Base-by-base conservation (phyloP, 768 basidiomycete species). In the Trametes cinnabarina region DNA sequence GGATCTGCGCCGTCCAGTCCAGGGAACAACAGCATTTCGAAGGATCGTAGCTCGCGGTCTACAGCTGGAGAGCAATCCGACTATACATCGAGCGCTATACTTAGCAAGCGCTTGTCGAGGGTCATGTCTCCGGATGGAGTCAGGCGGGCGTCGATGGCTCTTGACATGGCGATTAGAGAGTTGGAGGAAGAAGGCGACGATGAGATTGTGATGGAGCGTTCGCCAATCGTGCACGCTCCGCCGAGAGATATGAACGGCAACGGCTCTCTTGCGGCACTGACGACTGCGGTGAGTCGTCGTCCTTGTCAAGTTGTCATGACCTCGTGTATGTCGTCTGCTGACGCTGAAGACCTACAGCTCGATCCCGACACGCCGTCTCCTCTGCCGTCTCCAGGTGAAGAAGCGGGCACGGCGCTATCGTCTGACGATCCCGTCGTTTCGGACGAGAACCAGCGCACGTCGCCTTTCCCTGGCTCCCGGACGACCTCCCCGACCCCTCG, bases 141-240 rank as follows among this genome's bases (percentile, higher is more conserved):
- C 54, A 81, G 77, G 64, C 81, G 86, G 55, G 87, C 85, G 19
- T 92, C 92, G 32, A 66, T 88, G 69, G 90, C 91, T 0, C 70
- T 94, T 34, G 87, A 88, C 63, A 79, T 84, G 58, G 92, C 81
- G 11, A 89, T 94, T 55, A 81, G 83, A 65, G 88, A 91, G 69
- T 81, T 92, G 46, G 89, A 91, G 67, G 80, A 82, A 60, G 89
- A 88, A 61, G 70, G 63, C 2, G 73, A 72, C 37, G 73, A 74
- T 51, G 89, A 92, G 70, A 85, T 90, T 70, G 86, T 91, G 60
- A 76, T 91, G 63, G 79, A 91, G 75, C 81, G 89, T 55, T 83
- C 84, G 39, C 76, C 79, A 19, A 56, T 69, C 54, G 41, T 55
- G 28, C 58, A 60, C 47, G 55, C 60, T 42, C 64, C 60, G 2